phyloP scores from a whole-genome alignment of 805 yeast genomes.

The Priceomyces castillae region DNA sequence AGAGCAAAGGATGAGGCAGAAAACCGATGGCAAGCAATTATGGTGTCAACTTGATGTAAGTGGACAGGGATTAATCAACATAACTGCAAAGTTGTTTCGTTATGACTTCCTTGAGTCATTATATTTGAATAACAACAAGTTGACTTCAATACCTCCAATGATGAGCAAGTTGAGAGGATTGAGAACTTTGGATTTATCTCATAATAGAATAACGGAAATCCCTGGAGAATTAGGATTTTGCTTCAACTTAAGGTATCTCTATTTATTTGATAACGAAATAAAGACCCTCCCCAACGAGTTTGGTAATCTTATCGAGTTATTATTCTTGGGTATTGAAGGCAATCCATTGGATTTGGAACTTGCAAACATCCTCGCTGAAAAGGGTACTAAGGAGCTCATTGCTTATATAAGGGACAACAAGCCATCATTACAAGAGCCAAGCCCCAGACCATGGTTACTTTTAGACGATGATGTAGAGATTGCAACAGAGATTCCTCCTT shows the following conservation, averaged over 20 bases:
- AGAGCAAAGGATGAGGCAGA: constrained; percentile 59
- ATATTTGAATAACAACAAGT: constrained; percentile 81
- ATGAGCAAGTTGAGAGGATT: constrained; percentile 69
- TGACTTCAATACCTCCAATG: constrained; percentile 63
- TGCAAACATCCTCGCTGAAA: constrained; percentile 67
- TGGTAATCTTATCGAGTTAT: constrained; percentile 80
- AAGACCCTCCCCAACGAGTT: constrained; percentile 75
- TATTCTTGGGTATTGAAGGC: constrained; percentile 90
- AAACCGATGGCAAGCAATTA: constrained; percentile 67
- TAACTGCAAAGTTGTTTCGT: constrained; percentile 73
- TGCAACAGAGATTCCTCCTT: constrained; percentile 27
- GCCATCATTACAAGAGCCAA: constrained; percentile 62
- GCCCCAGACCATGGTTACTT: constrained; percentile 80
- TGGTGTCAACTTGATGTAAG: constrained; percentile 94
- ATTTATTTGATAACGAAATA: constrained; percentile 84
- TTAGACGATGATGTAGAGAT: constrained; percentile 76
- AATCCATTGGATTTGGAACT: constrained; percentile 71
- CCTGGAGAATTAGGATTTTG: constrained; percentile 85
- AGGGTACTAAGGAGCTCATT: constrained; percentile 82
- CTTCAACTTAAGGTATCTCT: constrained; percentile 74
- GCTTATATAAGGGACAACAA: constrained; percentile 78
- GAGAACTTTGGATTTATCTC: constrained; percentile 81
- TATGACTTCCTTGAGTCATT: constrained; percentile 83
- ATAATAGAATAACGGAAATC: constrained; percentile 65
- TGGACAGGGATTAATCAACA: constrained; percentile 75